phyloP scores from a whole-genome alignment of 2,329 filamentous ascomycete genomes.

The Didymella segeticola region DNA sequence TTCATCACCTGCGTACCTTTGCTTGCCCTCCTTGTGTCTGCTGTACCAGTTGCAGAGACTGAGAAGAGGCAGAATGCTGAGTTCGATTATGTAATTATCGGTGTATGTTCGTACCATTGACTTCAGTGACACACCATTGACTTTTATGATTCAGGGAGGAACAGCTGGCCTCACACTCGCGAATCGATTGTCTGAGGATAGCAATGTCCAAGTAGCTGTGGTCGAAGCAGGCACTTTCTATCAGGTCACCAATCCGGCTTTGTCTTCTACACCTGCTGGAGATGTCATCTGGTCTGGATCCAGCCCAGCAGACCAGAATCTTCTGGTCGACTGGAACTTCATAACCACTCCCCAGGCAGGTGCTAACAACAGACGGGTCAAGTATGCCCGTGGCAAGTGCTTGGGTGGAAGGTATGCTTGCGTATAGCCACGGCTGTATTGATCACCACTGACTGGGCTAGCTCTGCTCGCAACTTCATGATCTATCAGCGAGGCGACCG shows the following conservation, averaged over 20 bases:
- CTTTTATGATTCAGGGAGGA: constrained; percentile 9
- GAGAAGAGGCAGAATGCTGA: constrained; percentile 17
- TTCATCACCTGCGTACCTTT: neutral
- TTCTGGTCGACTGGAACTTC: constrained; percentile 40
- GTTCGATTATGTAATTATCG: constrained; percentile 28
- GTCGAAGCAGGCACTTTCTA: constrained; percentile 35
- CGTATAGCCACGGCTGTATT: neutral
- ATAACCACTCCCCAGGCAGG: constrained; percentile 36
- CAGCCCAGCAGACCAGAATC: constrained; percentile 24
- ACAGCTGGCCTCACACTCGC: constrained; percentile 22
- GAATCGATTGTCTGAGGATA: constrained; percentile 18
- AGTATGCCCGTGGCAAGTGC: constrained; percentile 41
- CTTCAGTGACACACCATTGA: neutral
- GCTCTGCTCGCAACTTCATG: constrained; percentile 32
- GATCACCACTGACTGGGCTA: neutral
- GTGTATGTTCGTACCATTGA: constrained; percentile 11
- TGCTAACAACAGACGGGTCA: constrained; percentile 22
- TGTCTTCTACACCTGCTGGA: constrained; percentile 25
- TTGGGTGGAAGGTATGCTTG: constrained; percentile 31
- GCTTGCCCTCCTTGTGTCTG: constrained; percentile 2
- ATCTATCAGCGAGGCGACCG: constrained; percentile 29
- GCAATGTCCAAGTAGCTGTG: constrained; percentile 23
- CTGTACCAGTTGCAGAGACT: neutral
- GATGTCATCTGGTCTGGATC: constrained; percentile 29
- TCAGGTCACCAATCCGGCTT: constrained; percentile 20